Evolutionary conservation across 306 rosid species (phyloP), one percentile per base, ranked within the genome.

Genomic region (Acacia acuminata): DNA sequence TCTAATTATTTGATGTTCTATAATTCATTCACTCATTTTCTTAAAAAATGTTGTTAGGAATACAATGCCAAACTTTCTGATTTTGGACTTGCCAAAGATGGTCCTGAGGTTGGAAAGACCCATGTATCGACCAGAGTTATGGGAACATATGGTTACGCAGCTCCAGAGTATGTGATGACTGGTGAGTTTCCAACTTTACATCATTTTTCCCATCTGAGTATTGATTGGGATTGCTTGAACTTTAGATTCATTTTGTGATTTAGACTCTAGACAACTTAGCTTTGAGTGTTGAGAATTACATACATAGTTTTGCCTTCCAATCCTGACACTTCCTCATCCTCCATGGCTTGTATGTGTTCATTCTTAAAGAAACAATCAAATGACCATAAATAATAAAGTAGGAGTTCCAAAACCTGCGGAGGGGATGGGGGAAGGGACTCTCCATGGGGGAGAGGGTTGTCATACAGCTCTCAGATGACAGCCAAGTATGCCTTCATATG

Each of bases 61-160:
- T 96, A 96, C 85, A 94, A 94, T 15, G 94, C 97, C 24, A 96
- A 94, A 81, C 98, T 96, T 81, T 96, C 98, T 12, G 99, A 96
- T 87, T 96, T 96, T 50, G 99, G 99, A 78, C 99, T 96, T 43
- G 98, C 99, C 19, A 96, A 94, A 92, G 99, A 96, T 79, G 99
- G 92, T 43, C 99, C 99, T 5, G 97, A 90, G 82, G 98, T 95
- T 13, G 97, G 94, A 78, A 93, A 93, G 79, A 96, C 99, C 72
- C 99, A 96, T 82, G 99, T 96, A 20, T 93, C 99, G 14, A 96
- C 99, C 16, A 87, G 97, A 84, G 99, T 96, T 69, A 90, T 96
- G 98, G 99, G 99, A 86, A 96, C 99, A 12, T 90, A 94, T 71
- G 99, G 99, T 73, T 96, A 96, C 80, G 99, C 98, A 43, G 99